Percentiles rank a stretch among this genome's conserved stretches.
phyloP scores from a whole-genome alignment of 305 asterid genomes.

The Ilex paraguariensis region DNA sequence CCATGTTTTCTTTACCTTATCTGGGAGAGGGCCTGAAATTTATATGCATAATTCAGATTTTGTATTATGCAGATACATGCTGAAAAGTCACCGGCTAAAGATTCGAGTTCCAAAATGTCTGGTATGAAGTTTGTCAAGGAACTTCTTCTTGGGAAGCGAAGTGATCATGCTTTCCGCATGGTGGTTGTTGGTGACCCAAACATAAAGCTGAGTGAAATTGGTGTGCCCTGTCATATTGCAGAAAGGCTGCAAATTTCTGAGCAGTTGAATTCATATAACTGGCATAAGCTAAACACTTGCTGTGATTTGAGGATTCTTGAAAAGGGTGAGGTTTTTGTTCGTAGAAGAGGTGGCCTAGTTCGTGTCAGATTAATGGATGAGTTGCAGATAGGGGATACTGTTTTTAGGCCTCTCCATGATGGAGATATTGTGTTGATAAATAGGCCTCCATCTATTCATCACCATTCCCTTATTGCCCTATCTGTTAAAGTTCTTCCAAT shows the following conservation, averaged over 20 bases:
- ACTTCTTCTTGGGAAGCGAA: constrained; percentile 73
- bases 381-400: constrained; percentile 61
- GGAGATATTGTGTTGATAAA: constrained; percentile 84
- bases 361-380: constrained; percentile 49
- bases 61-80: constrained; percentile 70
- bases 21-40: constrained; percentile 1
- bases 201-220: constrained; percentile 71
- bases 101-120: constrained; percentile 51
- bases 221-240: constrained; percentile 68
- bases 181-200: constrained; percentile 93
- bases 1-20: constrained; percentile 11
- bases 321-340: constrained; percentile 43
- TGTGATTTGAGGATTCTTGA: constrained; percentile 52
- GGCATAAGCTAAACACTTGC: constrained; percentile 50
- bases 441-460: constrained; percentile 97
- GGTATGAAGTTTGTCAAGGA: constrained; percentile 81
- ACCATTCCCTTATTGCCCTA: constrained; percentile 80
- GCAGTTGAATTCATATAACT: constrained; percentile 50
- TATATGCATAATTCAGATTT: constrained; percentile 18
- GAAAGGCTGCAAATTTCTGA: constrained; percentile 59
- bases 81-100: constrained; percentile 45
- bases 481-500: constrained; percentile 68
- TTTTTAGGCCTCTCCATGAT: constrained; percentile 67
- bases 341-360: constrained; percentile 49
- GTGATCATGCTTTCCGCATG: constrained; percentile 74